phyloP scores from a whole-genome alignment of 2,329 filamentous ascomycete species.

The Geosmithia flava region DNA sequence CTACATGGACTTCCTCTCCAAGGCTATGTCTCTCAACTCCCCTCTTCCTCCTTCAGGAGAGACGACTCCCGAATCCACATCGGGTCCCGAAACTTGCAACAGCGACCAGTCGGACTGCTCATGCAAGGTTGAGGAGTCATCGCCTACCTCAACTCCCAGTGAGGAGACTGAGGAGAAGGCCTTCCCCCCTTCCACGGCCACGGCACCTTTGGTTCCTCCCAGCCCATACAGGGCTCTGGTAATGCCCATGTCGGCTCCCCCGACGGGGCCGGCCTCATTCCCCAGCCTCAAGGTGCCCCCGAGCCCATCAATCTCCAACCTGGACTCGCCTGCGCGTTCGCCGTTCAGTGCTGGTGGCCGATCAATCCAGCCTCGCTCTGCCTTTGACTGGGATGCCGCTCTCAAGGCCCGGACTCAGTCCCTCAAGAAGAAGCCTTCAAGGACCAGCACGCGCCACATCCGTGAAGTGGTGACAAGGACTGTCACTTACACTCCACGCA shows the following conservation, averaged over 20 bases:
- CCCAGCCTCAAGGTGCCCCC: constrained; percentile 64
- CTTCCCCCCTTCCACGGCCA: constrained; percentile 19
- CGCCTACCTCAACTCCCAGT: constrained; percentile 21
- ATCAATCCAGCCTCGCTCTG: constrained; percentile 42
- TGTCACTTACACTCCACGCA: constrained; percentile 76
- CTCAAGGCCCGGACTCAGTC: constrained; percentile 54
- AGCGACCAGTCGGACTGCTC: constrained; percentile 43
- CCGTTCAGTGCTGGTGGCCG: constrained; percentile 52
- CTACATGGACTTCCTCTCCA: constrained; percentile 80
- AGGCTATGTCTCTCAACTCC: constrained; percentile 64
- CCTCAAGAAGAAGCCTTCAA: constrained; percentile 41
- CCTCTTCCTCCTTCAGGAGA: constrained; percentile 42
- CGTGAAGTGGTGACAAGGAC: constrained; percentile 89
- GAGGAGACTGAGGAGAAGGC: constrained; percentile 13
- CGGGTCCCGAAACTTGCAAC: constrained; percentile 41
- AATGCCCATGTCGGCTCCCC: constrained; percentile 45
- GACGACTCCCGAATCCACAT: constrained; percentile 32
- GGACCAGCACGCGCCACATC: constrained; percentile 57
- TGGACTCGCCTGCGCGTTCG: constrained; percentile 60
- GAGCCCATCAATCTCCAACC: constrained; percentile 55
- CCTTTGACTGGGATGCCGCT: constrained; percentile 68
- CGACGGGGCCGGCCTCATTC: constrained; percentile 47
- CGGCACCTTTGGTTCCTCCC: constrained; percentile 25
- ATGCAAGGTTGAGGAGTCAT: constrained; percentile 40
- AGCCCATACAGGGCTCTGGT: constrained; percentile 38